Base-by-base conservation (phyloP, 805 yeast genomes). In the Komagataella mondaviorum region DNA sequence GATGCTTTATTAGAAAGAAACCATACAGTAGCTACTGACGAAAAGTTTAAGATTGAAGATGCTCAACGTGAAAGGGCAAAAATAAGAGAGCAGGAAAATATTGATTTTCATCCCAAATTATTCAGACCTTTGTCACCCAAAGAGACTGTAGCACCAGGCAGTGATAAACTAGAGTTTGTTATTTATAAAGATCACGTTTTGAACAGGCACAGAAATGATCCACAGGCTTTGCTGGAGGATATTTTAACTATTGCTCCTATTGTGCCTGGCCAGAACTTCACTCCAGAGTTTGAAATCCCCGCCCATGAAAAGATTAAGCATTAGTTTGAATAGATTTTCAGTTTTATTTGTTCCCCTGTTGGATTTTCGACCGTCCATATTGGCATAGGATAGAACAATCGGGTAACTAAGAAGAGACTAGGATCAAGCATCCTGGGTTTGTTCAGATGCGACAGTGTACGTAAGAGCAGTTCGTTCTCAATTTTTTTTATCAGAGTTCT, bases 21-120 rank as follows among this genome's bases (percentile, higher is more conserved):
- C 63, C 99, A 93, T 65, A 75, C 71, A 16, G 69, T 72, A 3
- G 98, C 98, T 1, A 93, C 99, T 0, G 85, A 81, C 30, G 96
- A 89, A 62, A 93, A 93, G 67, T 85, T 72, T 62, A 77, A 79
- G 57, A 88, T 93, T 51, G 99, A 93, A 68, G 85, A 88, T 54
- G 74, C 73, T n/a, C 99, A 93, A 69, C 78, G 99, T 63, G 68
- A 68, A 17, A 67, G 72, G 46, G 88, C 96, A 14, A 84, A 81
- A 63, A 75, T 80, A 59, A 77, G 98, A 58, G 67, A 70, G 17
- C 96, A 85, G 56, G 85, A 83, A 49, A 95, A 91, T 12, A 82
- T 77, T 1, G 89, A 82, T 57, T 89, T 86, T 65, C 80, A 78
- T 57, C 96, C 97, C 20, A 81, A 81, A 60, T 67, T 88, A 47